Percentiles rank a stretch among this genome's conserved stretches.
phyloP scores from a whole-genome alignment of 2,329 filamentous ascomycete genomes.

The Penicillium rolfsii region DNA sequence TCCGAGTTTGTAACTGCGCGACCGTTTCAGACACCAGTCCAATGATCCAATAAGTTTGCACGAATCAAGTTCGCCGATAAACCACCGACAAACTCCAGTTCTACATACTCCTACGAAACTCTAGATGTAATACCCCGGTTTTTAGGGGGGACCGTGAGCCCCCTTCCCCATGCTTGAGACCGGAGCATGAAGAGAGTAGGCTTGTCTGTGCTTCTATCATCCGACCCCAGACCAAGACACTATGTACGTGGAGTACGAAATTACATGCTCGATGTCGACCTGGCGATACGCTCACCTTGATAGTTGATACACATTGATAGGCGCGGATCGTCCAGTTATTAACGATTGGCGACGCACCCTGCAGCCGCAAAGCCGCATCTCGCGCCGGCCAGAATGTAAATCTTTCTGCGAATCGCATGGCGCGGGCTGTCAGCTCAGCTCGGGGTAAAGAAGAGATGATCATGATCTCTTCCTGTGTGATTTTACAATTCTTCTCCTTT shows the following conservation, averaged over 20 bases:
- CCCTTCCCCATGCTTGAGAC: background rate
- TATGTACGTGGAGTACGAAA: background rate
- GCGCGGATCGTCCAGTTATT: conserved; percentile 28
- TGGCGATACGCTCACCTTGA: background rate
- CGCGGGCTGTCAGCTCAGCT: background rate
- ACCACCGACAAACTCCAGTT: background rate
- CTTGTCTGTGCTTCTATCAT: background rate
- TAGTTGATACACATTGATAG: conserved; percentile 21
- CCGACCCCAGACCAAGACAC: background rate
- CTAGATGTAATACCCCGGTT: conserved; percentile 2
- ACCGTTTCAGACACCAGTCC: background rate
- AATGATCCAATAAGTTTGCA: background rate
- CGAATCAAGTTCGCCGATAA: conserved; percentile 11
- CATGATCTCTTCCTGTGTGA: too few relatives aligned
- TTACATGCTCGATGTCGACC: background rate
- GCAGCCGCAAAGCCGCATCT: conserved; percentile 28
- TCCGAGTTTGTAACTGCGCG: background rate
- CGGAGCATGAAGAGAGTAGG: background rate
- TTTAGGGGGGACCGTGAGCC: background rate
- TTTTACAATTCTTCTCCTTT: background rate
- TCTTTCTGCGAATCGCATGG: conserved; percentile 1
- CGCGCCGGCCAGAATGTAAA: conserved; percentile 11
- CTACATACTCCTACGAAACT: too few relatives aligned
- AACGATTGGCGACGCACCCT: conserved; percentile 18
- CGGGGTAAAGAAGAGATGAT: too few relatives aligned